Evolutionary conservation across 1,284 basidiomycete species (phyloP), one percentile per base, ranked within the genome.

Genomic region (Cutaneotrichosporon dermatis): DNA sequence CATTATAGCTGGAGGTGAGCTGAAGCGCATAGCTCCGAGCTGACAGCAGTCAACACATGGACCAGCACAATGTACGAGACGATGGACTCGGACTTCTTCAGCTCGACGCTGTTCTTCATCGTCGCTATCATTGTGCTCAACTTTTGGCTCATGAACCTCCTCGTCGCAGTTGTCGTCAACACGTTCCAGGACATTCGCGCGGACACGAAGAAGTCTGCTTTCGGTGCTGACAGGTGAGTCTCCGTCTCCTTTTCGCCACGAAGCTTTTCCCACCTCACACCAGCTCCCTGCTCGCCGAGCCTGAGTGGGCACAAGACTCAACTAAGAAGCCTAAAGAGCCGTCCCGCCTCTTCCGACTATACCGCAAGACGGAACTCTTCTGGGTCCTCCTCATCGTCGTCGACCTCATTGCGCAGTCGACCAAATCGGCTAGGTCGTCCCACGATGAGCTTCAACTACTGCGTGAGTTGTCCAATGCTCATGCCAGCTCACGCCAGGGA

Each of bases 91-190:
- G 95, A 99, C 73, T 95, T 89, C 77, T 92, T 90, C 71, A 78
- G 88, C 6, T 92, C 92, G 0, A 88, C 85, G 67, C 80, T 93
- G 63, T 98, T 92, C 79, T 98, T 93, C 80, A 88, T 98, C 67
- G 78, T 88, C 56, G 88, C 87, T 59, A 80, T 93, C 61, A 80
- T 95, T 63, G 83, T 95, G 9, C 82, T 95, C 66, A 94, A 95
- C 76, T 90, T 94, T 72, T 95, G 92, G 91, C 81, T 97, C 59
- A 88, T 95, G 81, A 95, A 96, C 74, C 79, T 96, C 60, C 90
- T 97, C 74, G 92, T 98, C 61, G 95, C 94, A 35, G 94, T 98
- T 46, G 96, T 98, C 67, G 93, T 93, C 48, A 92, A 93, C 75
- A 92, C 91, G 0, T 99, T 99, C 76, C 87, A 87, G 33, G 90